A percentile compares a stretch with the other conserved stretches of the same genome.
Conservation (phyloP, 2,329 filamentous ascomycete genomes). For the Venturia pyrina region DNA sequence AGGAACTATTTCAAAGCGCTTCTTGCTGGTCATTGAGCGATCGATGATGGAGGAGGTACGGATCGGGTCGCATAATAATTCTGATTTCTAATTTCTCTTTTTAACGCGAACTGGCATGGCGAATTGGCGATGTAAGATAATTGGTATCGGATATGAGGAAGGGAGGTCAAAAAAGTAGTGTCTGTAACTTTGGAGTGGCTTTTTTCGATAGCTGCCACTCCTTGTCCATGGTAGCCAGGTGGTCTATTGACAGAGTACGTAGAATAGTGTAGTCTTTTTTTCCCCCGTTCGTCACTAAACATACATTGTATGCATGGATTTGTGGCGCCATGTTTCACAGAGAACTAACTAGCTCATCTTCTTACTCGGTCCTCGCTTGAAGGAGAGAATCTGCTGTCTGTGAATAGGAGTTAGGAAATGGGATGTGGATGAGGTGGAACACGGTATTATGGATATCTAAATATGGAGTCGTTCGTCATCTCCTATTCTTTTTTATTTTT, state of each 20-base stretch:
- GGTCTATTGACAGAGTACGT: not conserved
- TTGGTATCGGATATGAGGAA: not conserved
- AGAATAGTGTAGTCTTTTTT: not conserved
- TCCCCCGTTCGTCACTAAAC: not conserved
- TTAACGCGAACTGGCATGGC: not conserved
- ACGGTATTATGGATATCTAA: too few relatives aligned
- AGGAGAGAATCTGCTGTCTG: too few relatives aligned
- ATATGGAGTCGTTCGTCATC: too few relatives aligned
- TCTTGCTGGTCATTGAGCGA: constrained; percentile 34
- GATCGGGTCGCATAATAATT: not conserved
- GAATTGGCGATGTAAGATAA: constrained; percentile 4
- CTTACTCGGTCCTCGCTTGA: too few relatives aligned
- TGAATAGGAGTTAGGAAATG: too few relatives aligned
- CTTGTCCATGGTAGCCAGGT: not conserved
- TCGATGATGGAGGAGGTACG: not conserved
- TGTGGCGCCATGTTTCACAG: too few relatives aligned
- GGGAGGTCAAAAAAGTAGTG: not conserved
- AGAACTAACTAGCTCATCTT: too few relatives aligned
- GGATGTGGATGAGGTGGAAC: too few relatives aligned
- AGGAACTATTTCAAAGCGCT: constrained; percentile 58
- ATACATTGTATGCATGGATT: too few relatives aligned
- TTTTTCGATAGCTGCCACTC: not conserved
- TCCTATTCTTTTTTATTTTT: too few relatives aligned
- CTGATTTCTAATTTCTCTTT: not conserved
- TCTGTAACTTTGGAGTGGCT: not conserved